Evolutionary conservation across 108 stramenopile genomes (phyloP).

Genomic region (Fistulifera solaris): DNA sequence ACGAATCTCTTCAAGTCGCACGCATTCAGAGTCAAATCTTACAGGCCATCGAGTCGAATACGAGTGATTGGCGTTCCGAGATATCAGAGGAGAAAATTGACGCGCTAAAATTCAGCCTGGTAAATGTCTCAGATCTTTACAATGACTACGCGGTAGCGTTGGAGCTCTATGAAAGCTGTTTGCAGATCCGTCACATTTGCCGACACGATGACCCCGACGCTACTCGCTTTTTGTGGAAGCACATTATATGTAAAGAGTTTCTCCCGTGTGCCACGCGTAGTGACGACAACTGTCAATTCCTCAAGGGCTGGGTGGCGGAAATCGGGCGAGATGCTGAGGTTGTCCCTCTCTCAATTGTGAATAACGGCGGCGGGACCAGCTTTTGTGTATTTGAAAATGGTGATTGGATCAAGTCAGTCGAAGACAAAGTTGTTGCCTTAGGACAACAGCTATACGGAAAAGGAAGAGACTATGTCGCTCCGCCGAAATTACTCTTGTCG

Average conservation of each 20-base stretch:
- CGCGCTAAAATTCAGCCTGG: conserved; percentile 32
- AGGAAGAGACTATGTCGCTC: conserved; percentile 60
- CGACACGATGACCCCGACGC: conserved; percentile 31
- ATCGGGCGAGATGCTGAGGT: conserved; percentile 12
- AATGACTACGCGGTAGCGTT: conserved; percentile 61
- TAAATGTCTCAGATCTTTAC: conserved; percentile 59
- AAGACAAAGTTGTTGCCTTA: conserved; percentile 33
- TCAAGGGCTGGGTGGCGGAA: conserved; percentile 35
- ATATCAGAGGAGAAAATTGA: conserved; percentile 23
- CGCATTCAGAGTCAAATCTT: conserved; percentile 58
- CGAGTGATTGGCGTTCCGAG: conserved; percentile 25
- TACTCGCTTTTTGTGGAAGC: conserved; percentile 60
- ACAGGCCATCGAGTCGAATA: conserved; percentile 36
- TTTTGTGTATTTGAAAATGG: conserved; percentile 60
- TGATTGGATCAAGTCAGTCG: conserved; percentile 49
- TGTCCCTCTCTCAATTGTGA: conserved; percentile 4
- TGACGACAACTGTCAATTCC: conserved; percentile 21
- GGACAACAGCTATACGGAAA: conserved; percentile 59
- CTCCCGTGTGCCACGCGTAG: conserved; percentile 59
- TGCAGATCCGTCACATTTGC: conserved; percentile 61
- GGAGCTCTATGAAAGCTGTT: conserved; percentile 65
- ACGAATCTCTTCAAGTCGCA: conserved; percentile 62
- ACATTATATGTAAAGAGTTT: conserved; percentile 60
- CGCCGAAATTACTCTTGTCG: conserved; percentile 43
- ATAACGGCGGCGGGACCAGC: background rate